Percentiles rank a stretch among this genome's conserved stretches.
Evolutionary conservation across 1,284 basidiomycete species (phyloP).

Genomic region (Athelia psychrophila): DNA sequence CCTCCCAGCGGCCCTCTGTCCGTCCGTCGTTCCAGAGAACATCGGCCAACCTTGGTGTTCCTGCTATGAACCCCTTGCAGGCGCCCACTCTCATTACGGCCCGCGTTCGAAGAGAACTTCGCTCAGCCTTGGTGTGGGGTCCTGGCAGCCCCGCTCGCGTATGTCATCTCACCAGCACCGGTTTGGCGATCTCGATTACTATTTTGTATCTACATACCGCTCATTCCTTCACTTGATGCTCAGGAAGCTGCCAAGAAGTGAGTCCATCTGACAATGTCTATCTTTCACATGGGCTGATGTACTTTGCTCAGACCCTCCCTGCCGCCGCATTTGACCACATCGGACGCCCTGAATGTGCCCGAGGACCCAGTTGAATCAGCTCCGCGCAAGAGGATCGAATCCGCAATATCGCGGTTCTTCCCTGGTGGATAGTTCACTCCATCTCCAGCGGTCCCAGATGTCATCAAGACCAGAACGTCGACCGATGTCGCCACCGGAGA

Average conservation of each 20-base stretch:
- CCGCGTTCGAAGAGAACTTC: no score
- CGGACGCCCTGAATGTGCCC: background rate
- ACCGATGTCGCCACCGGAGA: slow-evolving; percentile 50
- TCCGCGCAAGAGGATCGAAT: slow-evolving; percentile 41
- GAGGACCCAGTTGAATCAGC: background rate
- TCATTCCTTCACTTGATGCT: no score
- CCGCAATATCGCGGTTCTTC: slow-evolving; percentile 52
- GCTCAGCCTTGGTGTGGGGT: no score
- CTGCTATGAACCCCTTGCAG: no score
- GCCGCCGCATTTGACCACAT: background rate
- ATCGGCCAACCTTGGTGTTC: no score
- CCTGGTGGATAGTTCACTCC: slow-evolving; percentile 55
- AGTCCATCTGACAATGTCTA: background rate
- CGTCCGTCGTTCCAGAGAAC: no score
- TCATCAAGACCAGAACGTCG: slow-evolving; percentile 39
- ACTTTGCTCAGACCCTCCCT: background rate
- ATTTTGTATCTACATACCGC: no score
- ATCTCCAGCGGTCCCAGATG: slow-evolving; percentile 30
- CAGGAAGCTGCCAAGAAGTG: background rate
- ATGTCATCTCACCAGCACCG: no score
- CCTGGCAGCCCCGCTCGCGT: no score
- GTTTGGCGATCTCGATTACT: no score
- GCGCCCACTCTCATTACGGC: no score
- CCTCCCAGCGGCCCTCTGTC: no score
- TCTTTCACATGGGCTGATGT: background rate